Base-by-base conservation (phyloP, 768 basidiomycete genomes). In the Pholiota molesta region DNA sequence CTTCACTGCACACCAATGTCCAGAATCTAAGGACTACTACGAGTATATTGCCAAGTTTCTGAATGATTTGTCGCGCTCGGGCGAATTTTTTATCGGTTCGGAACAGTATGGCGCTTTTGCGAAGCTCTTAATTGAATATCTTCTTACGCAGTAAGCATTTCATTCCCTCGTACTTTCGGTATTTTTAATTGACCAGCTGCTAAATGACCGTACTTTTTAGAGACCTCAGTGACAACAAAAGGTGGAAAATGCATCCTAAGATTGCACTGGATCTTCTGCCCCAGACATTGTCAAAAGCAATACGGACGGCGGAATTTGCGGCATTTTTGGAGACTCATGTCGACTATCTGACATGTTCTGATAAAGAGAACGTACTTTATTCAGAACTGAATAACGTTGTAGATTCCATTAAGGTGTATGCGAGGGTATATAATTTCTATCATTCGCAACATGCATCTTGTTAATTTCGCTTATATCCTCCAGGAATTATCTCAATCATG, bases 1-100 rank as follows among this genome's bases (percentile, higher is more conserved):
- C 5, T 59, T 14, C 33, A 44, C 40, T 47, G 8, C 5, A n/a
- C 59, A 63, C 21, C 52, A 54, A 23, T 59, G 47, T 19, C 47
- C 21, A 6, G 13, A 21, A 19, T 26, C 47, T 3, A 26, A 13
- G 10, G 47, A 49, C 19, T 49, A 60, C 56, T 64, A 64, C 37
- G 31, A 26, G 4, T 58, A 54, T 5, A 53, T 64, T 7, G 55
- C 54, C 17, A 23, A 45, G 21, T 60, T 60, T 39, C 29, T 64
- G 21, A 21, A 0, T 17, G 40, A 60, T 49, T 4, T n/a, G 6
- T 37, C 35, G 2, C 47, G 63, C 10, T 35, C 59, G 3, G 53
- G 31, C n/a, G 63, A 57, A 19, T 60, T 56, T 28, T 64, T 33
- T 14, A 23, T 64, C 0, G 49, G 52, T 2, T 49, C n/a, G 6